Evolutionary conservation across 345 rosid species (phyloP).

Genomic region (Passiflora organensis): DNA sequence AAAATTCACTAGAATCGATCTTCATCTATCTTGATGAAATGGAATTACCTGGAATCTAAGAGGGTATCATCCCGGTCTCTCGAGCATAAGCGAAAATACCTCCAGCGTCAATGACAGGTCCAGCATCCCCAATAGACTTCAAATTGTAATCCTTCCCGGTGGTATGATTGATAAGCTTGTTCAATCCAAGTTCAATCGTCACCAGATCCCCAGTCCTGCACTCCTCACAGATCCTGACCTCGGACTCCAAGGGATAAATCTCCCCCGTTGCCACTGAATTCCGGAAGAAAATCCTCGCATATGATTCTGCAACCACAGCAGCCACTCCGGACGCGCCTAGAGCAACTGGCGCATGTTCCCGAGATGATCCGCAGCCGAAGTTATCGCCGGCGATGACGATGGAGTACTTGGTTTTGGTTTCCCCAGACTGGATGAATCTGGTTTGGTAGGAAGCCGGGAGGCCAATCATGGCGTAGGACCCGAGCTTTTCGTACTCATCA

Average conservation of each 20-base stretch:
- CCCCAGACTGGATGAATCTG: slow-evolving; percentile 53
- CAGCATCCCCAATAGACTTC: slow-evolving; percentile 86
- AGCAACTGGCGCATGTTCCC: slow-evolving; percentile 96
- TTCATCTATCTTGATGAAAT: too few species aligned
- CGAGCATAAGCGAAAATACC: slow-evolving; percentile 86
- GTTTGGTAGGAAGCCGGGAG: slow-evolving; percentile 63
- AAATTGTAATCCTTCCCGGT: slow-evolving; percentile 74
- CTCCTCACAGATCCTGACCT: slow-evolving; percentile 76
- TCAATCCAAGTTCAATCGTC: slow-evolving; percentile 57
- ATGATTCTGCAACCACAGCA: slow-evolving; percentile 79
- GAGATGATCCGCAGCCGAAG: slow-evolving; percentile 90
- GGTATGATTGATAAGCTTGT: slow-evolving; percentile 68
- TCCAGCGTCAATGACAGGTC: slow-evolving; percentile 81
- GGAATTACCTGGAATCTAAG: slow-evolving; percentile 8
- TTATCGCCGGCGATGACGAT: slow-evolving; percentile 80
- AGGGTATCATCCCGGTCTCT: slow-evolving; percentile 72
- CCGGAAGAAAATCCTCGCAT: slow-evolving; percentile 85
- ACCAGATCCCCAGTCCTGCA: slow-evolving; percentile 78
- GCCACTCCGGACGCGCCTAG: slow-evolving; percentile 81
- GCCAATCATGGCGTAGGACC: slow-evolving; percentile 72
- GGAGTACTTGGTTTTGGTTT: slow-evolving; percentile 56
- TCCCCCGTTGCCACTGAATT: slow-evolving; percentile 89
- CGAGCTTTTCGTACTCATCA: slow-evolving; percentile 77
- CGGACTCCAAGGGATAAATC: slow-evolving; percentile 71
- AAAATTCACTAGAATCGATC: too few species aligned